Percentiles rank a stretch among this genome's conserved stretches.
These are phyloP conservation scores for Hanseniaspora lachancei DNA, from an alignment of 805 yeast genomes.

Conservation along the genomic window DNA sequence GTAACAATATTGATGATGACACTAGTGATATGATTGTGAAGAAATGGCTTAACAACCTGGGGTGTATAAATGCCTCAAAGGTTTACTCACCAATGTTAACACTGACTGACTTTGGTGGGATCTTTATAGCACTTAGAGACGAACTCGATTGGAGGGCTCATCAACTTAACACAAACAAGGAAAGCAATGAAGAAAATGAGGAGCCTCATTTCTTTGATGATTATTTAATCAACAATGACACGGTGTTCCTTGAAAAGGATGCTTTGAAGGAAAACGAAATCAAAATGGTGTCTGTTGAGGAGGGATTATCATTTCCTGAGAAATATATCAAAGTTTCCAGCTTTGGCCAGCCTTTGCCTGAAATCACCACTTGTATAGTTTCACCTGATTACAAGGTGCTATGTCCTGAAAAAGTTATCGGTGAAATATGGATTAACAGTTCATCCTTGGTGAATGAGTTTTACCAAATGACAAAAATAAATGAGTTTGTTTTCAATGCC, in stretches of 20 bases:
- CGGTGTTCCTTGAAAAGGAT: conserved; percentile 26
- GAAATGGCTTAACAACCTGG: conserved; percentile 81
- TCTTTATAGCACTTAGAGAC: conserved; percentile 82
- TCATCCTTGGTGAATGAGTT: conserved; percentile 60
- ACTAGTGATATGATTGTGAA: conserved; percentile 79
- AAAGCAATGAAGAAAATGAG: not conserved
- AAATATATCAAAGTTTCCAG: conserved; percentile 65
- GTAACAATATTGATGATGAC: conserved; percentile 83
- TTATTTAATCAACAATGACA: conserved; percentile 18
- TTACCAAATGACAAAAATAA: conserved; percentile 26
- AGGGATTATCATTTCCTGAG: conserved; percentile 24
- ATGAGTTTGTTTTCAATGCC: conserved; percentile 28
- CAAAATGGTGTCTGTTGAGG: conserved; percentile 20
- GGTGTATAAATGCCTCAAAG: conserved; percentile 60
- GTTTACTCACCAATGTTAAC: conserved; percentile 83
- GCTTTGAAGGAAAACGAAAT: conserved; percentile 26
- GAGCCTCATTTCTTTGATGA: conserved; percentile 12
- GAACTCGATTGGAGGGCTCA: conserved; percentile 39
- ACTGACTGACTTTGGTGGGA: conserved; percentile 88
- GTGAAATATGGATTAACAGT: conserved; percentile 96
- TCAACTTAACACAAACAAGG: conserved; percentile 3
- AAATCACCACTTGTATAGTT: conserved; percentile 83
- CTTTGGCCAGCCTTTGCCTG: conserved; percentile 89
- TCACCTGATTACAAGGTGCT: conserved; percentile 79
- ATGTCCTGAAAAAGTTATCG: conserved; percentile 66